A percentile compares a stretch with the other conserved stretches of the same genome.
Conservation (phyloP, 148 eudicot genomes). For the Hydrangea macrophylla region DNA sequence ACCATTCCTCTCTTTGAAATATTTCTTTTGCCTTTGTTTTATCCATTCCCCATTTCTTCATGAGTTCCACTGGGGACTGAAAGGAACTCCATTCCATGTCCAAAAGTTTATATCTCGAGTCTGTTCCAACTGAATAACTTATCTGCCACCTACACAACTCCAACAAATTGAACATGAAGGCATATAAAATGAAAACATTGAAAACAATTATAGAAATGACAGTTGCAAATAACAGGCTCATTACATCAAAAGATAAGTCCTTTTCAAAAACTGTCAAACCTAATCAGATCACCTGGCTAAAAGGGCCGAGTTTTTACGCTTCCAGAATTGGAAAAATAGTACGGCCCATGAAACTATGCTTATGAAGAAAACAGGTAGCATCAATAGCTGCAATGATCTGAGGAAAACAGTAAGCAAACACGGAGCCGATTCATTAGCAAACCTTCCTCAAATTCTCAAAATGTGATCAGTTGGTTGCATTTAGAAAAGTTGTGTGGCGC, state of each 20-base stretch:
- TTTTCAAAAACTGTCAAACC: too few species aligned
- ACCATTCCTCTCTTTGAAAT: conserved; percentile 84
- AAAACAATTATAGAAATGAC: background rate
- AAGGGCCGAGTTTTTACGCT: conserved; percentile 79
- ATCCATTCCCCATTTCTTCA: conserved; percentile 49
- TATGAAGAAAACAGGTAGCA: conserved; percentile 73
- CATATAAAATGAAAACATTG: background rate
- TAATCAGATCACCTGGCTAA: conserved; percentile 57
- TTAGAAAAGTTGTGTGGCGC: conserved; percentile 13
- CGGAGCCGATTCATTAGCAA: background rate
- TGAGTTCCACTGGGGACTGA: too few species aligned
- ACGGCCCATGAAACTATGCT: conserved; percentile 78
- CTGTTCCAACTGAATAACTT: conserved; percentile 50
- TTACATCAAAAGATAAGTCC: too few species aligned
- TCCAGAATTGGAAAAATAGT: conserved; percentile 92
- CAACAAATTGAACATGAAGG: background rate
- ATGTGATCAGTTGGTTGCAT: too few species aligned
- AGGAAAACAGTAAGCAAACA: conserved; percentile 15
- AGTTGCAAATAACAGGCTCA: too few species aligned
- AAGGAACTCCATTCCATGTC: too few species aligned
- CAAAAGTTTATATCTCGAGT: conserved; percentile 49
- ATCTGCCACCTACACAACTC: conserved; percentile 68
- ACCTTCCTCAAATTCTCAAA: too few species aligned
- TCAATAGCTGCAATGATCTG: conserved; percentile 73
- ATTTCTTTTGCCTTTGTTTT: conserved; percentile 50